A percentile compares a stretch with the other conserved stretches of the same genome.
phyloP scores from a whole-genome alignment of 2,329 filamentous ascomycete genomes.

The Diaporthe caulivora region DNA sequence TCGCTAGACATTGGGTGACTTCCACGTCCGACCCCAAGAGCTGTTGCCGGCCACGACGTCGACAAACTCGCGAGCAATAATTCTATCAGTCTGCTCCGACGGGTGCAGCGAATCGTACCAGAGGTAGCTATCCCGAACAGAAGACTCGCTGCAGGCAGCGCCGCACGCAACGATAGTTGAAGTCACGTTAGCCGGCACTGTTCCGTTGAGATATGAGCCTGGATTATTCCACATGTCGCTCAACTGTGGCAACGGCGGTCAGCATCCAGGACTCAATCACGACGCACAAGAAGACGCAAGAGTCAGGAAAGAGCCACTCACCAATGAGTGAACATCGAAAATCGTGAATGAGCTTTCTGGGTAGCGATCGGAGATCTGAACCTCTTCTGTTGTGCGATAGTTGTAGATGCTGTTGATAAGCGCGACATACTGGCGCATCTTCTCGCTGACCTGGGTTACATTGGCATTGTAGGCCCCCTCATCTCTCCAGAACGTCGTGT shows the following conservation, averaged over 20 bases:
- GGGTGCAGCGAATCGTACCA: slow-evolving; percentile 72
- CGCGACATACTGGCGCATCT: slow-evolving; percentile 64
- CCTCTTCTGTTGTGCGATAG: slow-evolving; percentile 62
- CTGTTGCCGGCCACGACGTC: slow-evolving; percentile 60
- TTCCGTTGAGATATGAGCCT: slow-evolving; percentile 64
- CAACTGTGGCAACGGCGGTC: slow-evolving; percentile 50
- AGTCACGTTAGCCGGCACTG: slow-evolving; percentile 63
- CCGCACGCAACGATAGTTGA: slow-evolving; percentile 61
- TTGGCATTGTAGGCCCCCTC: slow-evolving; percentile 56
- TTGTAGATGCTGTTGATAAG: slow-evolving; percentile 64
- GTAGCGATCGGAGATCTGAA: slow-evolving; percentile 56
- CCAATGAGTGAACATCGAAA: slow-evolving; percentile 65
- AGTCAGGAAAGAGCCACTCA: slow-evolving; percentile 45
- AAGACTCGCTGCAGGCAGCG: slow-evolving; percentile 49
- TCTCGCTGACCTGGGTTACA: slow-evolving; percentile 60
- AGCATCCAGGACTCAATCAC: not conserved
- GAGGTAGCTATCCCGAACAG: slow-evolving; percentile 61
- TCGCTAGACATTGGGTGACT: slow-evolving; percentile 16
- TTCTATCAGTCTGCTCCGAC: slow-evolving; percentile 64
- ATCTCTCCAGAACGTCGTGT: slow-evolving; percentile 60
- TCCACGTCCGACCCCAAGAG: slow-evolving; percentile 39
- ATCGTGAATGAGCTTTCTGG: slow-evolving; percentile 64
- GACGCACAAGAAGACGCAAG: not conserved
- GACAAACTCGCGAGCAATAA: slow-evolving; percentile 67
- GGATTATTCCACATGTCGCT: slow-evolving; percentile 68